Base-by-base conservation (phyloP, 768 basidiomycete genomes). In the Clavulina sp. region DNA sequence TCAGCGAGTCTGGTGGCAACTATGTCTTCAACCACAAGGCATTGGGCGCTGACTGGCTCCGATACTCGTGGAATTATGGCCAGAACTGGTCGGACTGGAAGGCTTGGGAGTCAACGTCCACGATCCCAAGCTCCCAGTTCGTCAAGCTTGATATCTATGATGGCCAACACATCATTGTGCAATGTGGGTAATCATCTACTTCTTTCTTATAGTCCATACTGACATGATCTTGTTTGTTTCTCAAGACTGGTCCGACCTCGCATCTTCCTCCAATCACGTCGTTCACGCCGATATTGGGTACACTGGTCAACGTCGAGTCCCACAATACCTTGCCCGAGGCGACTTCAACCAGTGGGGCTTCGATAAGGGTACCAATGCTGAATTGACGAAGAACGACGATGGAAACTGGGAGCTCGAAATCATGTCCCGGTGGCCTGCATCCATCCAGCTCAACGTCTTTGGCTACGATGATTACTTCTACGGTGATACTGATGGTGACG, bases 311-410 rank as follows among this genome's bases (percentile, higher is more conserved):
- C 81, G 91, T 59, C 82, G 87, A 24, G 81, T 85, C 28, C 91
- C 91, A 24, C 87, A 91, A 59, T 71, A 92, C 58, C 68, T 95
- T 50, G 84, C 78, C 41, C 81, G 91, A 58, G 91, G 91, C 46
- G 78, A 80, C 0, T 95, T 86, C 74, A 95, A 95, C 60, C 66
- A 73, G 32, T 95, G 88, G 87, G 91, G 91, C 51, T 89, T 78
- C 62, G 91, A 95, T 67, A 69, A 77, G 52, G 91, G 91, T 59
- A 74, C 88, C 40, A 57, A 75, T 0, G 73, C 83, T 36, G 58
- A 73, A 56, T 86, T 93, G 81, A 66, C 64, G 28, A 75, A 77
- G 52, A 72, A 72, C 46, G 64, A 67, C 4, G 73, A 85, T 44
- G 74, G 80, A 48, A 69, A 70, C 48, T 93, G 89, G 87, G 78